phyloP scores from a whole-genome alignment of 257 asterid genomes.

The Coffea eugenioides region DNA sequence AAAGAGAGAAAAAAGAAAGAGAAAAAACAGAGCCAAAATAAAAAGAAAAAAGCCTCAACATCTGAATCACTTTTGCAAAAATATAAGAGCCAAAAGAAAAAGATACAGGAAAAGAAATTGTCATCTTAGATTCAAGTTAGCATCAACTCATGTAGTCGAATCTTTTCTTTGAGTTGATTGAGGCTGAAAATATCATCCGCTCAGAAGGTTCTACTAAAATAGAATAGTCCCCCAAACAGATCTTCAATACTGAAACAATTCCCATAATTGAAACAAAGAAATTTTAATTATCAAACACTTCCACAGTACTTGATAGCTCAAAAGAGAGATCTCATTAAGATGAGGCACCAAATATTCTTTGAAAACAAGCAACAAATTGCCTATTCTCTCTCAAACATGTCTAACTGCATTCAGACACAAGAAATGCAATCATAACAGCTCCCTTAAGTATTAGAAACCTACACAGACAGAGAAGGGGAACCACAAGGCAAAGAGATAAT shows the following conservation, averaged over 20 bases:
- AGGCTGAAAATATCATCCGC: neutral
- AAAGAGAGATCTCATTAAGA: neutral
- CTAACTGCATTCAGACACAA: neutral
- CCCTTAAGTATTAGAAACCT: neutral
- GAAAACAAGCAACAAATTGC: neutral
- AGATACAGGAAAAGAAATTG: neutral
- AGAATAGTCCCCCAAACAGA: neutral
- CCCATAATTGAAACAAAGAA: neutral
- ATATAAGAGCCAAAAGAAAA: neutral
- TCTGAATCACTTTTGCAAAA: neutral
- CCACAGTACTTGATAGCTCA: neutral
- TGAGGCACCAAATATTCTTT: neutral
- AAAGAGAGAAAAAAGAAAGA: neutral
- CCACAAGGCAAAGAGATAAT: neutral
- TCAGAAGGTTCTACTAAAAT: neutral
- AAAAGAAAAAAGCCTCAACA: neutral
- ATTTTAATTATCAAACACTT: neutral
- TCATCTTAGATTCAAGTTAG: neutral
- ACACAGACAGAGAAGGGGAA: neutral
- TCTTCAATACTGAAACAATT: neutral
- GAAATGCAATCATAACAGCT: neutral
- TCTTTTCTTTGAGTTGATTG: neutral
- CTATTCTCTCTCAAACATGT: neutral
- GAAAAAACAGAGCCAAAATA: neutral
- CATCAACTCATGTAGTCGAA: neutral